Evolutionary conservation across 2,329 filamentous ascomycete species (phyloP).

Genomic region (Talaromyces albobiverticillius): DNA sequence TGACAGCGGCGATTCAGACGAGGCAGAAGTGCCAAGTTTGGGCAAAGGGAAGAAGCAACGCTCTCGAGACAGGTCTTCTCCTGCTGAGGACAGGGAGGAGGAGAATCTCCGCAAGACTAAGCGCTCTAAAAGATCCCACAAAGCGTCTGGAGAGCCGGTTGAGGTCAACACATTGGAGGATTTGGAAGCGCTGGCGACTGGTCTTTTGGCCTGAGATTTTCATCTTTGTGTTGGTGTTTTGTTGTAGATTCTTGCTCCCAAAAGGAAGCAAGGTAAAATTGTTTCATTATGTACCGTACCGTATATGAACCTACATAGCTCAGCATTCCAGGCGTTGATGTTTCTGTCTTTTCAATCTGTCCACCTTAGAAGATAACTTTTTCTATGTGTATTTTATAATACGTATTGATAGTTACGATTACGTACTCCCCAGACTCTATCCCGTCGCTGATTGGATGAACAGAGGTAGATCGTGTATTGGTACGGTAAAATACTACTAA

Average conservation of each 20-base stretch:
- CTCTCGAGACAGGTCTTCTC: constrained; percentile 27
- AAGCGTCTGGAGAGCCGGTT: constrained; percentile 21
- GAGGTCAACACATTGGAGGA: constrained; percentile 46
- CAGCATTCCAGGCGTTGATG: constrained; percentile 3
- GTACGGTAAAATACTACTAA: background rate
- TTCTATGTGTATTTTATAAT: no score
- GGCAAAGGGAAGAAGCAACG: constrained; percentile 42
- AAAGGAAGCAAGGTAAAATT: no score
- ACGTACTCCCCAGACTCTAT: no score
- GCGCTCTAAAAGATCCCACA: constrained; percentile 21
- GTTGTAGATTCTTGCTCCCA: no score
- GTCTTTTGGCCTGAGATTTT: constrained; percentile 34
- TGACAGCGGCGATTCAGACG: constrained; percentile 22
- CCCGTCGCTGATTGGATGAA: background rate
- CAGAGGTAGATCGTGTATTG: background rate
- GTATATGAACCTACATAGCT: background rate
- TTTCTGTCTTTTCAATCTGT: background rate
- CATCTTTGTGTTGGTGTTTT: constrained; percentile 12
- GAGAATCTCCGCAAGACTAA: constrained; percentile 25
- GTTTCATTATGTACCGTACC: no score
- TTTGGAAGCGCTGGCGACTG: constrained; percentile 46
- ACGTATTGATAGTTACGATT: no score
- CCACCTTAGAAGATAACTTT: no score
- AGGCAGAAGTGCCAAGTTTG: constrained; percentile 17
- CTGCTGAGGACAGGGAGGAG: constrained; percentile 25